phyloP scores from a whole-genome alignment of 768 basidiomycete genomes.

The Auriculariales sp. region DNA sequence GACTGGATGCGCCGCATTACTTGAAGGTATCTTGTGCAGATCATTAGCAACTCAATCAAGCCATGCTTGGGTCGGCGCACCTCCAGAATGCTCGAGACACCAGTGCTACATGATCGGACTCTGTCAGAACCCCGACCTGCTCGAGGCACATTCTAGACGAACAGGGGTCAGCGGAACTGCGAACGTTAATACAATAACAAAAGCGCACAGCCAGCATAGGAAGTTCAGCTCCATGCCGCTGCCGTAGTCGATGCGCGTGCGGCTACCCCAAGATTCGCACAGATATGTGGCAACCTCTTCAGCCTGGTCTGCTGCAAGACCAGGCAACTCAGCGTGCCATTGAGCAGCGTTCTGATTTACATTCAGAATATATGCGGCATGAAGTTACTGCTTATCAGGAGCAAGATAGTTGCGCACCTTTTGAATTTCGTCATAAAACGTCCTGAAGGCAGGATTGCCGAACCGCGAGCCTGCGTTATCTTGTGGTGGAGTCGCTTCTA shows the following conservation, averaged over 20 bases:
- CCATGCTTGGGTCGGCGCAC: conserved; percentile 19
- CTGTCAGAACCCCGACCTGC: conserved; percentile 45
- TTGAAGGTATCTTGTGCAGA: conserved; percentile 39
- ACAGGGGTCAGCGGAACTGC: not conserved
- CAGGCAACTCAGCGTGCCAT: conserved; percentile 45
- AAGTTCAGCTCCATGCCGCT: conserved; percentile 99
- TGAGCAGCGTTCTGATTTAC: conserved; percentile 30
- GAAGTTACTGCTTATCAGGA: too few species aligned
- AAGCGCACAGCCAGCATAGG: conserved; percentile 81
- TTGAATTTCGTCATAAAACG: conserved; percentile 72
- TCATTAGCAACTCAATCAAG: not conserved
- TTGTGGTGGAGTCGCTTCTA: conserved; percentile 62
- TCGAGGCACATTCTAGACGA: conserved; percentile 60
- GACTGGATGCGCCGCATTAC: conserved; percentile 82
- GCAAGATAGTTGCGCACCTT: conserved; percentile 27
- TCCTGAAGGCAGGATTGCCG: conserved; percentile 92
- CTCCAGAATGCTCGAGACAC: conserved; percentile 85
- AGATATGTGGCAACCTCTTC: conserved; percentile 72
- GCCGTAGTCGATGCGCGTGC: conserved; percentile 92
- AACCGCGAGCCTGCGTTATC: conserved; percentile 87
- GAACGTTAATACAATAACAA: not conserved
- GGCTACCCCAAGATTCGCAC: conserved; percentile 79
- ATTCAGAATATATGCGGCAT: not conserved
- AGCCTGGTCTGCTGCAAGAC: conserved; percentile 40
- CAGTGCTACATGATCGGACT: conserved; percentile 56